Percentiles rank a stretch among this genome's conserved stretches.
These are phyloP conservation scores for Echeveria elegans DNA, from an alignment of 164 flowering plant species.

Conservation along the genomic window DNA sequence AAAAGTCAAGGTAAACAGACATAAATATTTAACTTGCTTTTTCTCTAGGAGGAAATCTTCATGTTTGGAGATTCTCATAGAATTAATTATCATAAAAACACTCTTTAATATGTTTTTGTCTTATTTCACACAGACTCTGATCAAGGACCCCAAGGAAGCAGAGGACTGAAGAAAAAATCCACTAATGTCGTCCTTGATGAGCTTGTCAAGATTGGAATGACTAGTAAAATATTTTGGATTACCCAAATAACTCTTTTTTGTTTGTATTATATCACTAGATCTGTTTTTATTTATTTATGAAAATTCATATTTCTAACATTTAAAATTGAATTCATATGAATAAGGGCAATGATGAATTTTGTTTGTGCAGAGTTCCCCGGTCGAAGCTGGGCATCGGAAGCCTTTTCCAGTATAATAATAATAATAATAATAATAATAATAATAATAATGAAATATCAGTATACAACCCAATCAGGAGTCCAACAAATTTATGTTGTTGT, in stretches of 20 bases:
- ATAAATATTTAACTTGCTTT: background rate
- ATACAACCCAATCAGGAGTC: background rate
- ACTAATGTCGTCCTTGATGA: constrained; percentile 58
- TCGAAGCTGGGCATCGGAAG: constrained; percentile 53
- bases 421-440: too few species aligned
- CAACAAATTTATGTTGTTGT: background rate
- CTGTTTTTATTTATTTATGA: too few species aligned
- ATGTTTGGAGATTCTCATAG: background rate
- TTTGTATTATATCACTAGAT: too few species aligned
- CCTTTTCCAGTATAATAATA: too few species aligned
- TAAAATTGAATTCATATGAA: background rate
- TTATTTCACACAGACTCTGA: constrained; percentile 34
- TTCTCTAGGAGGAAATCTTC: too few species aligned
- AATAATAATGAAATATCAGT: background rate
- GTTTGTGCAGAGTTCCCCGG: constrained; percentile 54
- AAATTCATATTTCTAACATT: too few species aligned
- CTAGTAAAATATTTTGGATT: too few species aligned
- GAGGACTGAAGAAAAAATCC: constrained; percentile 65
- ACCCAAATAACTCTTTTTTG: too few species aligned
- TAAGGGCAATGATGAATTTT: too few species aligned
- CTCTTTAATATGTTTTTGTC: background rate
- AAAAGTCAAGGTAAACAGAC: constrained; percentile 60
- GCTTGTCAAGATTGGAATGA: constrained; percentile 62
- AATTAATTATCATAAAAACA: background rate
- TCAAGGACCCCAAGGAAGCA: constrained; percentile 55